Percentiles rank a stretch among this genome's conserved stretches.
These are phyloP conservation scores for Pulveroboletus sp. DNA, from an alignment of 768 basidiomycete species.

Conservation along the genomic window DNA sequence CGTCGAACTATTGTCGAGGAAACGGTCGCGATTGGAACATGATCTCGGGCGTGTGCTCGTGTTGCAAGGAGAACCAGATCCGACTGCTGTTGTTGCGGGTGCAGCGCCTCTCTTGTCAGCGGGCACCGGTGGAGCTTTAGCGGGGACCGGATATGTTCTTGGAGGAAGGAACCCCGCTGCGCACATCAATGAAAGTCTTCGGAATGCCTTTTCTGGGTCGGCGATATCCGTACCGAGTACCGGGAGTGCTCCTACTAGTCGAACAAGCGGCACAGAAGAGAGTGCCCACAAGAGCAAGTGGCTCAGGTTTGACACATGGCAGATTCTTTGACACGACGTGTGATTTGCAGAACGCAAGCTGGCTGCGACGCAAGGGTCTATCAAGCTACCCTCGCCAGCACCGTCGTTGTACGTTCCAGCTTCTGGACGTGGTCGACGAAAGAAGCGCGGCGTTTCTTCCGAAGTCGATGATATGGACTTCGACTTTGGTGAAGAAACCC, in stretches of 20 bases:
- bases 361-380: constrained; percentile 28
- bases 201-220: constrained; percentile 33
- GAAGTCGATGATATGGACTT: constrained; percentile 34
- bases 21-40: constrained; percentile 45
- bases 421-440: constrained; percentile 31
- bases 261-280: constrained; percentile 23
- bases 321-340: constrained; percentile 1
- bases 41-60: constrained; percentile 44
- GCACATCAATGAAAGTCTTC: constrained; percentile 39
- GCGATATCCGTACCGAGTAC: constrained; percentile 19
- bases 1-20: constrained; percentile 42
- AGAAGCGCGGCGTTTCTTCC: constrained; percentile 35
- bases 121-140: constrained; percentile 5
- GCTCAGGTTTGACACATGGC: background rate
- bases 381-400: constrained; percentile 34
- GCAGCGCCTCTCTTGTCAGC: constrained; percentile 23
- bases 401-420: constrained; percentile 29
- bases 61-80: constrained; percentile 43
- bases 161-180: constrained; percentile 38
- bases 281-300: constrained; percentile 29
- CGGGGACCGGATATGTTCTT: constrained; percentile 28
- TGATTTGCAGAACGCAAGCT: constrained; percentile 28
- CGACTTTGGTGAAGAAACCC: constrained; percentile 32
- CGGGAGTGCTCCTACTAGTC: constrained; percentile 4
- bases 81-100: constrained; percentile 31